Conservation (phyloP, 345 rosid species). For the Toxicodendron radicans region DNA sequence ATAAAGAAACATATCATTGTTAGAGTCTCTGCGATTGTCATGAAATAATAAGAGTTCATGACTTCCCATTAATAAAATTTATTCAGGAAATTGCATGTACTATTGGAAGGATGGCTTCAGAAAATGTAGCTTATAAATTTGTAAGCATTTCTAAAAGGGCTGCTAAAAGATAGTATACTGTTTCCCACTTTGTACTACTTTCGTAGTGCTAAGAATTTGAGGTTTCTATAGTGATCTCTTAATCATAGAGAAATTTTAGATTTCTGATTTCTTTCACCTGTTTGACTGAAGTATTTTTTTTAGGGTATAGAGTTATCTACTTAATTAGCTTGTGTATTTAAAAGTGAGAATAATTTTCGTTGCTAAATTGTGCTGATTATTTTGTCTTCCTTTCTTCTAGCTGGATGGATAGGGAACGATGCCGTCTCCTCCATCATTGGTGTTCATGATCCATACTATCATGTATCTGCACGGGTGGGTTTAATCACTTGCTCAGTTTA, state of each 20-base stretch:
- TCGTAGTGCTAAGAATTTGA: neutral
- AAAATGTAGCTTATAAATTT: neutral
- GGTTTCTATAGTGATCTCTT: neutral
- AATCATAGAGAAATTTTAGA: constrained; percentile 2
- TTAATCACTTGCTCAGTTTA: constrained; percentile 9
- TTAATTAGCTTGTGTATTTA: neutral
- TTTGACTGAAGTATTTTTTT: neutral
- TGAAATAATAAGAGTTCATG: neutral
- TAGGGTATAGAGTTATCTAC: neutral
- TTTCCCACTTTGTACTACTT: neutral
- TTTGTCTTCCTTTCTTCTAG: constrained; percentile 36
- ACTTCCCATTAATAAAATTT: neutral
- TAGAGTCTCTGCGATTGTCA: neutral
- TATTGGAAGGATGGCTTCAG: neutral
- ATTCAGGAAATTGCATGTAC: neutral
- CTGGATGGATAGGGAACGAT: constrained; percentile 97
- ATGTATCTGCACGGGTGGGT: constrained; percentile 77
- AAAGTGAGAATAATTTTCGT: constrained; percentile 7
- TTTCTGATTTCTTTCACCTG: neutral
- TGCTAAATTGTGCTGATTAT: constrained; percentile 17
- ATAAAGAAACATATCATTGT: neutral
- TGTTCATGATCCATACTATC: constrained; percentile 80
- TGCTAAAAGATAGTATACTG: neutral
- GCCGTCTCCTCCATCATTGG: constrained; percentile 90
- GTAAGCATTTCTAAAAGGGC: neutral